Conservation (phyloP, 108 stramenopile species). For the Skeletonema menzelii region DNA sequence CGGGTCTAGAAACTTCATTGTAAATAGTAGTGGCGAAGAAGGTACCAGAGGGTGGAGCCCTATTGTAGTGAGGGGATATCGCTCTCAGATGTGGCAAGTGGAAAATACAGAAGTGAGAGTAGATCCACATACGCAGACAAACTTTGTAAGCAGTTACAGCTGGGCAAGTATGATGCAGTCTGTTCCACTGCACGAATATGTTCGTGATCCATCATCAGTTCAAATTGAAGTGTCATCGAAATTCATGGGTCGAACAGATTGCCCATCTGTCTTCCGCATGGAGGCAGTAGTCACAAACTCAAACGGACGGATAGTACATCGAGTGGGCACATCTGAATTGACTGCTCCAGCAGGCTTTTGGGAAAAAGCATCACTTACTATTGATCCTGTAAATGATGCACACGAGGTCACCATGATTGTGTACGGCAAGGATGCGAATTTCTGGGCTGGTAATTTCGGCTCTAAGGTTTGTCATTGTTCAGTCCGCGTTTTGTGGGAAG, state of each 20-base stretch:
- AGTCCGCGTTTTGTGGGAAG: slow-evolving; percentile 50
- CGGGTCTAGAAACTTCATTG: slow-evolving; percentile 64
- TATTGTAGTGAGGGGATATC: not conserved
- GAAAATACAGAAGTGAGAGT: slow-evolving; percentile 45
- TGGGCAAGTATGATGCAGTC: slow-evolving; percentile 60
- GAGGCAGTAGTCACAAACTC: slow-evolving; percentile 31
- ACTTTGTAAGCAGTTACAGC: slow-evolving; percentile 57
- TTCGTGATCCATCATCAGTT: slow-evolving; percentile 24
- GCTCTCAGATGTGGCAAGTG: slow-evolving; percentile 38
- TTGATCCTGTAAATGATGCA: slow-evolving; percentile 29
- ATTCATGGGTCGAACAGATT: slow-evolving; percentile 68
- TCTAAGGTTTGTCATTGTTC: slow-evolving; percentile 65
- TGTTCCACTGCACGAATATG: slow-evolving; percentile 27
- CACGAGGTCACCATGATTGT: slow-evolving; percentile 43
- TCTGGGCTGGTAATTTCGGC: slow-evolving; percentile 65
- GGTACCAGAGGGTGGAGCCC: slow-evolving; percentile 50
- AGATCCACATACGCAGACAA: slow-evolving; percentile 42
- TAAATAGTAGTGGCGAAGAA: slow-evolving; percentile 57
- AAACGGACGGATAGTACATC: slow-evolving; percentile 13
- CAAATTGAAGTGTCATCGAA: slow-evolving; percentile 60
- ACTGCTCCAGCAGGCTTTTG: slow-evolving; percentile 62
- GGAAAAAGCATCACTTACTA: slow-evolving; percentile 47
- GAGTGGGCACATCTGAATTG: slow-evolving; percentile 23
- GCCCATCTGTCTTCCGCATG: slow-evolving; percentile 64
- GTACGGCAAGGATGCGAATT: slow-evolving; percentile 57